A percentile compares a stretch with the other conserved stretches of the same genome.
These are phyloP conservation scores for Diplodia corticola DNA, from an alignment of 2,329 filamentous ascomycete genomes.

Conservation along the genomic window DNA sequence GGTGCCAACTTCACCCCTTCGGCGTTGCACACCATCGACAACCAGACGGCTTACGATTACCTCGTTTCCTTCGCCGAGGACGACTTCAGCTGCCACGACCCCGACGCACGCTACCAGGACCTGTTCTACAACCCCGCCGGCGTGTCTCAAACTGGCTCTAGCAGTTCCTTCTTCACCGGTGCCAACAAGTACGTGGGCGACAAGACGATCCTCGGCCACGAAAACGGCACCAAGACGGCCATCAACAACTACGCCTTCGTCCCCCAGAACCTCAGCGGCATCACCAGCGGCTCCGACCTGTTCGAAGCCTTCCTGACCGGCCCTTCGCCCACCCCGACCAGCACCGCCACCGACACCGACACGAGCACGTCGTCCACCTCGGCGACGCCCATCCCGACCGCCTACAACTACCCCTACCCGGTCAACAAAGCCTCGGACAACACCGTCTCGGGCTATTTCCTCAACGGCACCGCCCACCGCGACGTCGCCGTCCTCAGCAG, in stretches of 20 bases:
- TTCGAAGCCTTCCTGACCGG: conserved; percentile 43
- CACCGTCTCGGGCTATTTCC: conserved; percentile 49
- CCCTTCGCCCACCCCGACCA: too few species aligned
- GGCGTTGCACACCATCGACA: conserved; percentile 41
- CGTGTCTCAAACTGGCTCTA: conserved; percentile 32
- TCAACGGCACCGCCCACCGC: conserved; percentile 42
- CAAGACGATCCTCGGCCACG: conserved; percentile 38
- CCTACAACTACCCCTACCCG: conserved; percentile 42
- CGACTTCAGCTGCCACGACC: conserved; percentile 31
- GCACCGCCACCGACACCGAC: too few species aligned
- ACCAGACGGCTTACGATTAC: conserved; percentile 35
- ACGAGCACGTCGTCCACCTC: too few species aligned
- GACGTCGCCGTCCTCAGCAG: conserved; percentile 52
- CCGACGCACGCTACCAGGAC: conserved; percentile 37
- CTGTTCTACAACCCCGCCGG: conserved; percentile 40
- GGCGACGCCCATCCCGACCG: too few species aligned
- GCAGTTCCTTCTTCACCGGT: conserved; percentile 22
- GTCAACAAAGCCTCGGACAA: conserved; percentile 38
- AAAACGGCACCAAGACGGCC: conserved; percentile 38
- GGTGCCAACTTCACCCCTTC: conserved; percentile 37
- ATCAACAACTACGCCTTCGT: conserved; percentile 37
- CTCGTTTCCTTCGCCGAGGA: conserved; percentile 41
- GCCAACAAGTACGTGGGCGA: conserved; percentile 32
- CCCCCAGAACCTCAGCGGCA: conserved; percentile 36
- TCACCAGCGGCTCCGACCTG: conserved; percentile 43